Evolutionary conservation across 2,329 filamentous ascomycete species (phyloP).

Genomic region (Alternaria ethzedia): DNA sequence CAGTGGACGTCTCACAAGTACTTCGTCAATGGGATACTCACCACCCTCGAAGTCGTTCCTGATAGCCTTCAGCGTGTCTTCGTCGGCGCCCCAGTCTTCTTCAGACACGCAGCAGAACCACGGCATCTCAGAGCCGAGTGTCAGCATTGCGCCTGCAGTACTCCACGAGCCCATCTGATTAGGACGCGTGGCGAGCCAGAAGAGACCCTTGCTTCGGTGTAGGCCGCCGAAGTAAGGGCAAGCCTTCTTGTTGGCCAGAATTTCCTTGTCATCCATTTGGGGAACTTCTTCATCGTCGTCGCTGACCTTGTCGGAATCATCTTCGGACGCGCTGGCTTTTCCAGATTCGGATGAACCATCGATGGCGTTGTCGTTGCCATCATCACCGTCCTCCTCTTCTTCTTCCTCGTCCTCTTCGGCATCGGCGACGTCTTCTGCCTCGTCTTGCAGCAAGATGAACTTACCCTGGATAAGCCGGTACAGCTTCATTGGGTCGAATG

Average conservation of each 20-base stretch:
- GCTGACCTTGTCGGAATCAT: slow-evolving; percentile 24
- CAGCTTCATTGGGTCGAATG: slow-evolving; percentile 51
- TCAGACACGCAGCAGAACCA: slow-evolving; percentile 66
- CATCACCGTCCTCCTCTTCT: slow-evolving; percentile 10
- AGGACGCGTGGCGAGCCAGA: slow-evolving; percentile 66
- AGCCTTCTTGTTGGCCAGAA: slow-evolving; percentile 63
- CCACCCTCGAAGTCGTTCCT: slow-evolving; percentile 56
- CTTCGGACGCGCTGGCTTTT: slow-evolving; percentile 17
- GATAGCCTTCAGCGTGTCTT: slow-evolving; percentile 57
- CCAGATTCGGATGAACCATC: slow-evolving; percentile 26
- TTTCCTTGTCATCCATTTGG: slow-evolving; percentile 44
- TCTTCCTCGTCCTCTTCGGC: slow-evolving; percentile 22
- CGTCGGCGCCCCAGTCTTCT: slow-evolving; percentile 58
- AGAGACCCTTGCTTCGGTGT: slow-evolving; percentile 68
- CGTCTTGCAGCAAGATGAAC: slow-evolving; percentile 52
- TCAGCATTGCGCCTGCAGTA: slow-evolving; percentile 69
- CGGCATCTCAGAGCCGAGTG: slow-evolving; percentile 63
- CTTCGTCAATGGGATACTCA: neutral
- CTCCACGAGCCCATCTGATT: slow-evolving; percentile 66
- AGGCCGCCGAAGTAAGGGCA: slow-evolving; percentile 61
- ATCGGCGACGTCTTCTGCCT: slow-evolving; percentile 42
- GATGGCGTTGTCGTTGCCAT: neutral
- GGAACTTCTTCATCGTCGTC: slow-evolving; percentile 44
- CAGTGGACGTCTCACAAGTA: neutral
- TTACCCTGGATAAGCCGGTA: slow-evolving; percentile 52